phyloP scores from a whole-genome alignment of 2,329 filamentous ascomycete genomes.

The Plenodomus tracheiphilus region DNA sequence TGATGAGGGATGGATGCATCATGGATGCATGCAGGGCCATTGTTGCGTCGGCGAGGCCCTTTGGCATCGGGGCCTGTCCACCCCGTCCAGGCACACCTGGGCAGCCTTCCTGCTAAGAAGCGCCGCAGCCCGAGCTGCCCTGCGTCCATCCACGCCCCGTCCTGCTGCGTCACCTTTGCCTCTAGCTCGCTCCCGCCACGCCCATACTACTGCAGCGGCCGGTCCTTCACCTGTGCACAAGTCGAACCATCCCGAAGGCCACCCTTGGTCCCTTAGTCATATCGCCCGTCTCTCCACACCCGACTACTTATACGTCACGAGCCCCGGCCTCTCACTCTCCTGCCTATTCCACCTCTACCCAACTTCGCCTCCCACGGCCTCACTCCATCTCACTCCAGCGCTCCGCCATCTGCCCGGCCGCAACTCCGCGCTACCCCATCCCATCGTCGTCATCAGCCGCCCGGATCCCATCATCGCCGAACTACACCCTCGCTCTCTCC shows the following conservation, averaged over 20 bases:
- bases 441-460: conserved; percentile 11
- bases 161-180: conserved; percentile 15
- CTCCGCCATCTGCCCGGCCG: conserved; percentile 12
- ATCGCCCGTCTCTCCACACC: conserved; percentile 1
- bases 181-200: neutral
- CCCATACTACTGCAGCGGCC: neutral
- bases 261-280: conserved; percentile 5
- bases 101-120: conserved; percentile 18
- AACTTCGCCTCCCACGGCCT: no score
- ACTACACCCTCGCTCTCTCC: neutral
- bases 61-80: conserved; percentile 1
- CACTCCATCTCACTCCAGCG: conserved; percentile 1
- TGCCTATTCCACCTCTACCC: neutral
- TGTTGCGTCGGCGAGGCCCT: conserved; percentile 6
- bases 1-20: conserved; percentile 8
- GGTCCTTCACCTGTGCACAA: neutral
- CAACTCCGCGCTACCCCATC: conserved; percentile 12
- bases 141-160: neutral
- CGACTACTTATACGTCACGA: conserved; percentile 1
- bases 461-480: neutral
- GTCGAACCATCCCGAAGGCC: conserved; percentile 4
- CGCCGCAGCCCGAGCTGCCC: conserved; percentile 4
- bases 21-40: conserved; percentile 10
- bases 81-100: neutral
- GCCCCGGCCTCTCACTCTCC: neutral